phyloP scores from a whole-genome alignment of 139 green algal genomes.

The Microglena sp. region DNA sequence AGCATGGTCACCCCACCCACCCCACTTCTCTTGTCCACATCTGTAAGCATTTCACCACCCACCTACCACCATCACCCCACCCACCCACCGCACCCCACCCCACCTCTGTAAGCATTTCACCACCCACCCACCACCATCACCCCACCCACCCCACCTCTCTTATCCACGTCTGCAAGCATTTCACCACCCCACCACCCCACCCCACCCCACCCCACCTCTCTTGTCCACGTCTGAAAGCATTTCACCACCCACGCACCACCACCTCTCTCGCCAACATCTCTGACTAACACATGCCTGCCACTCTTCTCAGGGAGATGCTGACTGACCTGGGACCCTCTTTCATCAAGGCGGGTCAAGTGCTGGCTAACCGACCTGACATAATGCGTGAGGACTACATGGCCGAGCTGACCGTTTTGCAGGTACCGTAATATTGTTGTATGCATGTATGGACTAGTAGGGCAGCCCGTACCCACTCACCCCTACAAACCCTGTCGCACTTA shows the following conservation, averaged over 20 bases:
- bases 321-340: slow-evolving; percentile 88
- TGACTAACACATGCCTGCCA: no score
- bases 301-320: slow-evolving; percentile 55
- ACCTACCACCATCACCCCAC: neutral
- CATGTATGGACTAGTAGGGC: no score
- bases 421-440: no score
- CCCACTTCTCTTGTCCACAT: neutral
- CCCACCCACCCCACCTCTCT: neutral
- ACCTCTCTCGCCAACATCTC: no score
- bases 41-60: neutral
- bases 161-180: neutral
- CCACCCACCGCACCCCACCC: neutral
- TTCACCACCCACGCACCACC: neutral
- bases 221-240: neutral
- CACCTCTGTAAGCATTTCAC: neutral
- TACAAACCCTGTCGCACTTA: no score
- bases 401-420: slow-evolving; percentile 87
- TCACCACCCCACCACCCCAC: neutral
- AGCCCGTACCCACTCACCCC: no score
- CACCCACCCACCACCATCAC: no score
- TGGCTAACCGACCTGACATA: slow-evolving; percentile 96
- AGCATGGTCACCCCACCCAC: neutral
- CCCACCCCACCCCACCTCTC: neutral
- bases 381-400: slow-evolving; percentile 98
- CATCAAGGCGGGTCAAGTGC: slow-evolving; percentile 96